These are phyloP conservation scores for Cyclotella sp. DNA, from an alignment of 108 stramenopile species.

Conservation along the genomic window DNA sequence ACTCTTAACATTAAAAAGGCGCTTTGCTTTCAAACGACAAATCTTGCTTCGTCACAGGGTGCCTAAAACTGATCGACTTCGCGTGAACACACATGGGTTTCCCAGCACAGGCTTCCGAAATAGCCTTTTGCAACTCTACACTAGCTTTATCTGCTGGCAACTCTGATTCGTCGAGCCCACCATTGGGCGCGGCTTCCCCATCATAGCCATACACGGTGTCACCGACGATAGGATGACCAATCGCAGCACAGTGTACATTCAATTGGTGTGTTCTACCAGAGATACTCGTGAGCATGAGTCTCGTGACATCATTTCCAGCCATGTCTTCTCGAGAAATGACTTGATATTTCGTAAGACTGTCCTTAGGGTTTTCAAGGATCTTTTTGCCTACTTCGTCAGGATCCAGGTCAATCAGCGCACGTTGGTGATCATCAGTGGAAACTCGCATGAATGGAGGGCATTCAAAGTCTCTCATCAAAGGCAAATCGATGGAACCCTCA, in stretches of 20 bases:
- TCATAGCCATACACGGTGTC: slow-evolving; percentile 79
- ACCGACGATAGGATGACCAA: slow-evolving; percentile 92
- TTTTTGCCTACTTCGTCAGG: slow-evolving; percentile 70
- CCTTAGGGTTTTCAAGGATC: slow-evolving; percentile 76
- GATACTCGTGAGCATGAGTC: slow-evolving; percentile 77
- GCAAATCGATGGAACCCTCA: slow-evolving; percentile 71
- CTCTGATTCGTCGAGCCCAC: slow-evolving; percentile 69
- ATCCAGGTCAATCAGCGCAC: slow-evolving; percentile 66
- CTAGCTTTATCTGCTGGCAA: slow-evolving; percentile 61
- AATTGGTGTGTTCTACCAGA: slow-evolving; percentile 89
- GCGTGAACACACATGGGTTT: slow-evolving; percentile 78
- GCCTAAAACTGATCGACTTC: slow-evolving; percentile 77
- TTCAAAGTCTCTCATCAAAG: slow-evolving; percentile 84
- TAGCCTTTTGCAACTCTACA: slow-evolving; percentile 59
- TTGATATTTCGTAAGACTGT: slow-evolving; percentile 75
- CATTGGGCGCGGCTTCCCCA: slow-evolving; percentile 78
- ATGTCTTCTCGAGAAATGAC: slow-evolving; percentile 71
- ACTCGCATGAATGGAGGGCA: slow-evolving; percentile 85
- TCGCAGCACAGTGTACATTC: slow-evolving; percentile 86
- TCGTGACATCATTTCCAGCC: slow-evolving; percentile 73
- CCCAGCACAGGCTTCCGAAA: slow-evolving; percentile 48
- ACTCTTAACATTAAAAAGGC: slow-evolving; percentile 51
- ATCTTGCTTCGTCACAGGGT: slow-evolving; percentile 70
- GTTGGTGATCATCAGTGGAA: slow-evolving; percentile 78
- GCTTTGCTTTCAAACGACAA: slow-evolving; percentile 59